These are phyloP conservation scores for Dendryphion nanum DNA, from an alignment of 2,329 filamentous ascomycete species.

Conservation along the genomic window DNA sequence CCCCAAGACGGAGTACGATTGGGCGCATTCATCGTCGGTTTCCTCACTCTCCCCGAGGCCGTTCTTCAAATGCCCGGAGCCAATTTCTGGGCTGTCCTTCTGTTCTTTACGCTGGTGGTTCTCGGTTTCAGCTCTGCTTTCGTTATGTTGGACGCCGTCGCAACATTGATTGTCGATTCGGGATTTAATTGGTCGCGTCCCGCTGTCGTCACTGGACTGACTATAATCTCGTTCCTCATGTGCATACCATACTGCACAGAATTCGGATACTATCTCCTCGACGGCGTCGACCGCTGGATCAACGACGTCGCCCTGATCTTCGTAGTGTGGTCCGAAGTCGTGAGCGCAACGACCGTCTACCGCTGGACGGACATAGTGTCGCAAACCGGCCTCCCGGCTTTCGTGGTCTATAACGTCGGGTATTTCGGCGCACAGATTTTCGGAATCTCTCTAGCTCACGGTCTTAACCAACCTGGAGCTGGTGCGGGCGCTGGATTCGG, in stretches of 20 bases:
- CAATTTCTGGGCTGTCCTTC: constrained; percentile 58
- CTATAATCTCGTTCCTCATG: constrained; percentile 52
- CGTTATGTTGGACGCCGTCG: constrained; percentile 58
- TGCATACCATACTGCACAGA: constrained; percentile 58
- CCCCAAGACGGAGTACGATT: constrained; percentile 46
- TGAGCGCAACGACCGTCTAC: constrained; percentile 54
- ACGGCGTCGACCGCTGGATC: constrained; percentile 56
- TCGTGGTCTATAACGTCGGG: constrained; percentile 49
- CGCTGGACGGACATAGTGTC: constrained; percentile 50
- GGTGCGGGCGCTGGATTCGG: constrained; percentile 55
- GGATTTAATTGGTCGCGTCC: constrained; percentile 49
- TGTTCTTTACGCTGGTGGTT: constrained; percentile 60
- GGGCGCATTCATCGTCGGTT: constrained; percentile 58
- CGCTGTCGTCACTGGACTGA: constrained; percentile 51
- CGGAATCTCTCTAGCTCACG: constrained; percentile 53
- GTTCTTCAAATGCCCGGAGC: constrained; percentile 57
- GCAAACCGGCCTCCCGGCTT: constrained; percentile 46
- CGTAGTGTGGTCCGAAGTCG: constrained; percentile 54
- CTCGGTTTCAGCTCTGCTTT: constrained; percentile 60
- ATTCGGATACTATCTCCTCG: constrained; percentile 57
- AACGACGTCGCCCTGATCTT: constrained; percentile 57
- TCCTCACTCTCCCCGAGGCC: constrained; percentile 58
- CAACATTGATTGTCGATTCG: constrained; percentile 55
- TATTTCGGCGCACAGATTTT: constrained; percentile 56
- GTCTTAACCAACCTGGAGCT: constrained; percentile 38